Base-by-base conservation (phyloP, 768 basidiomycete genomes). In the Termitomyces sp. region DNA sequence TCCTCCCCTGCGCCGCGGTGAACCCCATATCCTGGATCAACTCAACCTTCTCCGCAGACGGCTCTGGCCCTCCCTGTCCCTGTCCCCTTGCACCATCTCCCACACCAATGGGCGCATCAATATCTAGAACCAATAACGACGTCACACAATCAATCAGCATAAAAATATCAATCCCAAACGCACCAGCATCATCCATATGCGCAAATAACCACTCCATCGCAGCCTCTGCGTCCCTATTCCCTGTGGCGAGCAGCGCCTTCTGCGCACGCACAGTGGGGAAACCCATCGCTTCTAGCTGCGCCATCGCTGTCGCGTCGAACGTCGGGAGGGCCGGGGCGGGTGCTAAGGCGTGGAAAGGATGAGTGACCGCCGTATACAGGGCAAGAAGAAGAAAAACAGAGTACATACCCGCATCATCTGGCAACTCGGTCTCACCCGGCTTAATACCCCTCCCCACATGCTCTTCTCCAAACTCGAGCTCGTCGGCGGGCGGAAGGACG, bases 171-270 rank as follows among this genome's bases (percentile, higher is more conserved):
- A 27, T 1, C 7, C 11, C 41, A 4, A 27, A 63, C 77, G 8
- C 47, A 92, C 94, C 92, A 13, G 93, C 78, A 71, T 98, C 96
- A 0, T 98, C 95, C 91, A 95, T 92, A 70, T 98, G 96, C 46
- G 72, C 79, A 67, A 98, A 96, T 44, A 99, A 72, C 96, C 96
- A 99, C 59, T 93, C 87, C 94, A 96, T 96, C 0, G 97, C 97
- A 0, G 77, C 81, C 61, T 95, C 91, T 0, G 89, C 75, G 58
- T 86, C 85, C 16, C 71, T 75, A 64, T 88, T 87, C 0, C 93
- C 93, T 0, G 95, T 98, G 0, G 93, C 94, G 11, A 96, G 77
- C 6, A 98, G 70, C 0, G 95, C 97, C 64, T 93, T 95, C 66
- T 96, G 89, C 70, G 91, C 95, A 24, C 95, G 83, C 8, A 94